phyloP scores from a whole-genome alignment of 768 basidiomycete species.

The Ramaria rubella region DNA sequence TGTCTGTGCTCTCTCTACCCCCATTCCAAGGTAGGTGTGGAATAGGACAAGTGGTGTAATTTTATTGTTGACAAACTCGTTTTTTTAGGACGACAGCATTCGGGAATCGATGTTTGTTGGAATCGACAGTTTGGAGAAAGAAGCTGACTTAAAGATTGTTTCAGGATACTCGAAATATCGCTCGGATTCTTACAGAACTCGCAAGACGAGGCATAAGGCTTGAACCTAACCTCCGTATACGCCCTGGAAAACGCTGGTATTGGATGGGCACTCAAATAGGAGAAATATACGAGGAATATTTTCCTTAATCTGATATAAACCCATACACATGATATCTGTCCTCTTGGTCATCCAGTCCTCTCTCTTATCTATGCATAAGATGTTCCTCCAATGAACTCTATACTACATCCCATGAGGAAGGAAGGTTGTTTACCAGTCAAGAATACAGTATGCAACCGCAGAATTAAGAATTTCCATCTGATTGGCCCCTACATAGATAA shows the following conservation, averaged over 20 bases:
- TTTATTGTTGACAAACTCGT: not conserved
- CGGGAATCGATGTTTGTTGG: constrained; percentile 75
- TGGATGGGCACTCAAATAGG: constrained; percentile 82
- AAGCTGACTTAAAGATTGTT: constrained; percentile 1
- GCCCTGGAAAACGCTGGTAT: constrained; percentile 60
- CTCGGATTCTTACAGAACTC: constrained; percentile 76
- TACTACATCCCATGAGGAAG: too few species aligned
- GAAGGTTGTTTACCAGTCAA: too few species aligned
- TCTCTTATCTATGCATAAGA: not conserved
- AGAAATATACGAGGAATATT: constrained; percentile 47
- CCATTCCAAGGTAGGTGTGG: constrained; percentile 57
- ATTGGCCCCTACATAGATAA: too few species aligned
- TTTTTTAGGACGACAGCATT: constrained; percentile 54
- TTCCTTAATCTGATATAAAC: too few species aligned
- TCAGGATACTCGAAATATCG: constrained; percentile 86
- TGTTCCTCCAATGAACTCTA: not conserved
- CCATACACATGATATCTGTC: too few species aligned
- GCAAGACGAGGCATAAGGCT: constrained; percentile 60
- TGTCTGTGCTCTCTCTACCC: constrained; percentile 62
- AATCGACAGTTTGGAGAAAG: not conserved
- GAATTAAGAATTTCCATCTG: too few species aligned
- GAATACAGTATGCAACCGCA: too few species aligned
- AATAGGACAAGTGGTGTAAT: not conserved
- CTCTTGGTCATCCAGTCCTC: too few species aligned
- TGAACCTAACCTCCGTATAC: constrained; percentile 66